Conservation (phyloP, 768 basidiomycete species). For the Thelephora aurantiotincta region DNA sequence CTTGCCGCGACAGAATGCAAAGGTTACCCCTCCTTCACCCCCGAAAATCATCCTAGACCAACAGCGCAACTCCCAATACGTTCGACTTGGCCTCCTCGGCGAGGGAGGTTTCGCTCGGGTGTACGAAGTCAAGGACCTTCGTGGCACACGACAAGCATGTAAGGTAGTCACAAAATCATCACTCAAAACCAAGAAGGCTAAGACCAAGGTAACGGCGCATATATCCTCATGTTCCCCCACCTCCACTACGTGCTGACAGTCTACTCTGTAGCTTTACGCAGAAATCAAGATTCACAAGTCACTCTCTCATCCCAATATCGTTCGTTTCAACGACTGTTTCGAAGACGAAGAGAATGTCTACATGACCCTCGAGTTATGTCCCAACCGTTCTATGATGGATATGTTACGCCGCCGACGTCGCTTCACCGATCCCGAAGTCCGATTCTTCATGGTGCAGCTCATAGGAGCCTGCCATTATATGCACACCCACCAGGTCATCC, state of each 20-base stretch:
- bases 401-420: slow-evolving; percentile 77
- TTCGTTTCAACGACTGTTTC: slow-evolving; percentile 85
- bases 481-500: slow-evolving; percentile 94
- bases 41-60: slow-evolving; percentile 64
- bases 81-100: slow-evolving; percentile 73
- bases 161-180: slow-evolving; percentile 92
- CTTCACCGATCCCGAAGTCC: slow-evolving; percentile 84
- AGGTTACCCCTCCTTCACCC: slow-evolving; percentile 69
- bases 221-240: not conserved
- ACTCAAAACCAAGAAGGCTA: slow-evolving; percentile 90
- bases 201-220: slow-evolving; percentile 61
- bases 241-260: not conserved
- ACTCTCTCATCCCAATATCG: slow-evolving; percentile 85
- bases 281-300: slow-evolving; percentile 97
- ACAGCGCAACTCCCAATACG: slow-evolving; percentile 38
- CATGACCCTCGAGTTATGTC: slow-evolving; percentile 90
- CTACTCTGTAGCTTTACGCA: slow-evolving; percentile 63
- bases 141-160: slow-evolving; percentile 60
- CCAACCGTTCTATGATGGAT: slow-evolving; percentile 83
- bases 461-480: slow-evolving; percentile 96
- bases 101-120: slow-evolving; percentile 97
- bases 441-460: slow-evolving; percentile 88
- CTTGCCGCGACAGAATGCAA: slow-evolving; percentile 69
- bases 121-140: slow-evolving; percentile 76
- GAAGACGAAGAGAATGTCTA: slow-evolving; percentile 94